Evolutionary conservation across 768 basidiomycete species (phyloP).

Genomic region (Clavulina sp.): DNA sequence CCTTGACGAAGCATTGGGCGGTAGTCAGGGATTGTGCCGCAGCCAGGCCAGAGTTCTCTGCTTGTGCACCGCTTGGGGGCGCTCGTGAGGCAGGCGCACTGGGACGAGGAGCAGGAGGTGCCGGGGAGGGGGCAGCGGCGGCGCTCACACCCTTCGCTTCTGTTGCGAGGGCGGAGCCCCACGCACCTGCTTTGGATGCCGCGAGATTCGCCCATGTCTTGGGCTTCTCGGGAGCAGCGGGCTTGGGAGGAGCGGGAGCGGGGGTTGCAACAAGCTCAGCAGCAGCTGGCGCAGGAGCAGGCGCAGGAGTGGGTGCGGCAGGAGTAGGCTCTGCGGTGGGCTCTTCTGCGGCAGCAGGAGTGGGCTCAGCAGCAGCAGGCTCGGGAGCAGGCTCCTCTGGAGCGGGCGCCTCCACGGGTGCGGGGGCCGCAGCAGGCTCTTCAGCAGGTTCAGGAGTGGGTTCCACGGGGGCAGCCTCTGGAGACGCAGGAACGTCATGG

Average conservation of each 20-base stretch:
- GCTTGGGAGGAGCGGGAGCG: conserved; percentile 22
- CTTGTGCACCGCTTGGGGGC: conserved; percentile 11
- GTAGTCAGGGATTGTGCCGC: conserved; percentile 50
- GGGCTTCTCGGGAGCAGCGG: conserved; percentile 33
- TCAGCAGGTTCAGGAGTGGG: conserved; percentile 21
- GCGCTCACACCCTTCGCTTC: conserved; percentile 65
- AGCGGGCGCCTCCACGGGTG: conserved; percentile 13
- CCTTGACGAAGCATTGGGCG: conserved; percentile 86
- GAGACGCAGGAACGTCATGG: background rate
- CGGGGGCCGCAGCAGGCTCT: conserved; percentile 10
- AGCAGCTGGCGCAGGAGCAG: conserved; percentile 18
- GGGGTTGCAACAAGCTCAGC: conserved; percentile 16
- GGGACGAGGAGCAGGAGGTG: conserved; percentile 15
- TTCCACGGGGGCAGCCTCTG: conserved; percentile 18
- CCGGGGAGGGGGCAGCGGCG: conserved; percentile 20
- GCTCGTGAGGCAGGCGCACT: conserved; percentile 5
- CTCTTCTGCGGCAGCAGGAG: conserved; percentile 21
- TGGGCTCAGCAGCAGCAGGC: conserved; percentile 16
- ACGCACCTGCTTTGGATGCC: conserved; percentile 62
- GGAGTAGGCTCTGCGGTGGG: conserved; percentile 18
- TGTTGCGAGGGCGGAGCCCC: conserved; percentile 67
- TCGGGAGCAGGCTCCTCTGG: conserved; percentile 19
- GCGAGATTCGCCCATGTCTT: conserved; percentile 90
- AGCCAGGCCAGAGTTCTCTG: conserved; percentile 29
- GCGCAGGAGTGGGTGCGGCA: conserved; percentile 21